Base-by-base conservation (phyloP, 2,329 filamentous ascomycete genomes). In the Penicillium palitans region DNA sequence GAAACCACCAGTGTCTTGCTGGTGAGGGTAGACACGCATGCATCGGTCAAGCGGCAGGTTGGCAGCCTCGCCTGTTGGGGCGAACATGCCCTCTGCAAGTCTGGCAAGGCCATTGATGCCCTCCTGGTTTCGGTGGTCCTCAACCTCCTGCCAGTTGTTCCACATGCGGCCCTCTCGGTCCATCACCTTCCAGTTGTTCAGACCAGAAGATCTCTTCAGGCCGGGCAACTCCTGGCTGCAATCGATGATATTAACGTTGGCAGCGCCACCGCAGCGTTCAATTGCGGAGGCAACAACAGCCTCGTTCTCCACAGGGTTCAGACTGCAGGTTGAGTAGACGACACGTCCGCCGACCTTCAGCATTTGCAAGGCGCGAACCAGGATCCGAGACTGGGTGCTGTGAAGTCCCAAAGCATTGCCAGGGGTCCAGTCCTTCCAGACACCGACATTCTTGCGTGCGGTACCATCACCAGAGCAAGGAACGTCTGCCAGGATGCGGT, bases 261-360 rank as follows among this genome's bases (percentile, higher is more conserved):
- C 82, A 4, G 85, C 77, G 3, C 95, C 95, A 61, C 95, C 95
- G 70, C 93, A 98, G 57, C 93, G 85, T 67, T 92, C 89, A 67
- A 99, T 93, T 12, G 95, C 95, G 27, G 89, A 88, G 1, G 90
- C 87, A 60, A 99, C 81, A 17, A 98, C 92, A 7, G 95, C 89
- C 78, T 99, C 95, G 70, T 99, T 96, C 80, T 99, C 95, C 29
- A 98, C 87, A 0, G 95, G 95, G 78, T 99, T 99, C 90, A 99
- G 91, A 76, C 92, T 97, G 83, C 95, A 99, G 21, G 95, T 99
- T 3, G 93, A 98, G 79, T 98, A 99, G 52, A 99, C 93, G 29
- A 98, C 90, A 62, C 93, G 87, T 52, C 95, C 95, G 41, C 95
- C 93, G 56, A 91, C 89, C 81, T 97, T 98, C 65, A 99, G 85